Evolutionary conservation across 805 yeast species (phyloP), one percentile per base, ranked within the genome.

Genomic region (Torulaspora maleeae): DNA sequence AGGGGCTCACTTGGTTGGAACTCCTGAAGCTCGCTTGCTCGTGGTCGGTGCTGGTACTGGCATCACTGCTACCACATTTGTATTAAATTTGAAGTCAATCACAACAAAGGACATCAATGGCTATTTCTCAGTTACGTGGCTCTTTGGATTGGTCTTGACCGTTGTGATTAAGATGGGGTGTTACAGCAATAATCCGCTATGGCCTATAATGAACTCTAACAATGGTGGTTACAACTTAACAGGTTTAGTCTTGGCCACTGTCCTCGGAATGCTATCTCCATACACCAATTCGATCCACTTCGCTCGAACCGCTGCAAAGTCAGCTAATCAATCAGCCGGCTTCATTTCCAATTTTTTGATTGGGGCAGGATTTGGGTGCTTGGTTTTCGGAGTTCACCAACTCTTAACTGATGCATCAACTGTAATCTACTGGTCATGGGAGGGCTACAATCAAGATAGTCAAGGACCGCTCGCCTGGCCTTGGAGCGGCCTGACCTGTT

Each of bases 341-440:
- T 49, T 52, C 10, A 29, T 48, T n/a, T 43, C 53, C 10, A 62
- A 58, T 36, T 24, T 51, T 3, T 45, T 50, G 29, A 43, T 56
- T 24, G 75, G 83, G 2, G 42, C 77, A 19, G 95, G 95, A 1
- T 73, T 91, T 51, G 98, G 95, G 19, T 79, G 88, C 1, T 71
- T 83, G 45, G 63, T 88, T 24, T 91, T 81, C 61, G 77, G 84
- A 5, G 64, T 85, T 28, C 83, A 82, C 54, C 85, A 95, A 11
- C 77, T 82, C 71, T 64, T 89, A 38, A 77, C 87, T 2, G 99
- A 93, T 62, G 76, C 96, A 0, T 82, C 95, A 2, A 85, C 93
- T 8, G 73, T 91, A 35, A 84, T 87, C n/a, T 73, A 82, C 38
- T 93, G 97, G 97, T 79, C 81, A n/a, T 93, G 98, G 98, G 85